phyloP scores from a whole-genome alignment of 176 grass and related monocot species.

The Eleusine coracana region DNA sequence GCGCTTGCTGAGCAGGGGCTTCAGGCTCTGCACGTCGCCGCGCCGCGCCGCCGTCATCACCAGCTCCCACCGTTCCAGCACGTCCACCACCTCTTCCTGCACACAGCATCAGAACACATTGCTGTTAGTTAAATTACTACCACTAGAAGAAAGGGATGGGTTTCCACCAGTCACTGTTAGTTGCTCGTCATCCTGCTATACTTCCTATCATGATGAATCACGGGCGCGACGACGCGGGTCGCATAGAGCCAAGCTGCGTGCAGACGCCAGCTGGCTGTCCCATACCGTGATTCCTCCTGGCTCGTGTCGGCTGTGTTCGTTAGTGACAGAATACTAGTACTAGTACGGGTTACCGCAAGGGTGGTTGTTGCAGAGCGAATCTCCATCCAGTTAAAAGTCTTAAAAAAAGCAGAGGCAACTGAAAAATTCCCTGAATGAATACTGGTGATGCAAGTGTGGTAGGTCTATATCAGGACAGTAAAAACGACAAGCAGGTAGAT shows the following conservation, averaged over 20 bases:
- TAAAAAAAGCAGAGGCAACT: not conserved
- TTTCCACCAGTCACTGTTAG: not conserved
- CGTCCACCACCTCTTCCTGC: slow-evolving; percentile 77
- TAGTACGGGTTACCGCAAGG: not conserved
- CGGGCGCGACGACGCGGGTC: slow-evolving; percentile 23
- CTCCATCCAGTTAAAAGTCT: slow-evolving; percentile 17
- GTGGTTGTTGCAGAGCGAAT: not conserved
- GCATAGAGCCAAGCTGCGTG: slow-evolving; percentile 31
- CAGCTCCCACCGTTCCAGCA: slow-evolving; percentile 75
- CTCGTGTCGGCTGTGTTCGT: slow-evolving; percentile 20
- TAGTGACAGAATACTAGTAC: not conserved
- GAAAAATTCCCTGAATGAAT: not conserved
- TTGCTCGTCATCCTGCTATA: not conserved
- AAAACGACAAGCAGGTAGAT: slow-evolving; percentile 23
- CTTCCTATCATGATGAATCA: slow-evolving; percentile 24
- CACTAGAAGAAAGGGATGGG: not conserved
- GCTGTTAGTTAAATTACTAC: not conserved
- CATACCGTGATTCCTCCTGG: slow-evolving; percentile 11
- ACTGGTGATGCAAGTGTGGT: not conserved
- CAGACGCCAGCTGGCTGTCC: slow-evolving; percentile 4
- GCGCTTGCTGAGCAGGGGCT: slow-evolving; percentile 68
- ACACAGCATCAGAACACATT: not conserved
- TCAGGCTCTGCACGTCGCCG: slow-evolving; percentile 69
- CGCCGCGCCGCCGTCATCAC: slow-evolving; percentile 78
- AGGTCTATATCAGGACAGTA: slow-evolving; percentile 3